Conservation (phyloP, 2,329 filamentous ascomycete species). For the Fusarium vanettenii region DNA sequence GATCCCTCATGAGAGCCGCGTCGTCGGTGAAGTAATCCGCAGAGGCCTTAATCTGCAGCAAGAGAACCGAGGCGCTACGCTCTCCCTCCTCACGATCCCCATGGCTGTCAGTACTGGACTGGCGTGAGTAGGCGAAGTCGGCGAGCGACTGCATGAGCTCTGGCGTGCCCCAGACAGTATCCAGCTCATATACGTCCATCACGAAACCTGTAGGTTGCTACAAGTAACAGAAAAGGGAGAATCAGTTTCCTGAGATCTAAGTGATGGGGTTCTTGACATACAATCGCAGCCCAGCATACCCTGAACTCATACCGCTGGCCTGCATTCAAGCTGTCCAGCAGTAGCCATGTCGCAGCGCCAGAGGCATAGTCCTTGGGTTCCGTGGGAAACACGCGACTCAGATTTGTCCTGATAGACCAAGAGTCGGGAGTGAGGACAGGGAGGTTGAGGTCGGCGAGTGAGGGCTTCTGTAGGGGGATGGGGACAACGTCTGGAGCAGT, state of each 20-base stretch:
- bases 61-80: conserved; percentile 65
- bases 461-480: conserved; percentile 57
- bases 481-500: conserved; percentile 71
- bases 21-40: conserved; percentile 89
- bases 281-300: conserved; percentile 92
- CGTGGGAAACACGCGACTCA: conserved; percentile 77
- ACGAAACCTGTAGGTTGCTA: conserved; percentile 89
- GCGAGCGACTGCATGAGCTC: conserved; percentile 74
- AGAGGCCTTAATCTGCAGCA: conserved; percentile 79
- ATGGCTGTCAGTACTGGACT: conserved; percentile 43
- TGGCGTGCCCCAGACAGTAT: conserved; percentile 70
- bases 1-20: conserved; percentile 77
- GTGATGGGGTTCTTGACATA: conserved; percentile 59
- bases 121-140: conserved; percentile 67
- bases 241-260: conserved; percentile 8
- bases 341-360: conserved; percentile 80
- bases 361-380: conserved; percentile 53
- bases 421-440: conserved; percentile 70
- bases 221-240: not conserved
- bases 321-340: conserved; percentile 76
- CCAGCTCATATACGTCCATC: conserved; percentile 72
- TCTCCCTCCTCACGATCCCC: conserved; percentile 14
- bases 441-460: conserved; percentile 69
- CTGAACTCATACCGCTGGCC: conserved; percentile 89
- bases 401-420: conserved; percentile 68